Conservation (phyloP, 495 filamentous ascomycete species). For the Neurospora tetraspora region DNA sequence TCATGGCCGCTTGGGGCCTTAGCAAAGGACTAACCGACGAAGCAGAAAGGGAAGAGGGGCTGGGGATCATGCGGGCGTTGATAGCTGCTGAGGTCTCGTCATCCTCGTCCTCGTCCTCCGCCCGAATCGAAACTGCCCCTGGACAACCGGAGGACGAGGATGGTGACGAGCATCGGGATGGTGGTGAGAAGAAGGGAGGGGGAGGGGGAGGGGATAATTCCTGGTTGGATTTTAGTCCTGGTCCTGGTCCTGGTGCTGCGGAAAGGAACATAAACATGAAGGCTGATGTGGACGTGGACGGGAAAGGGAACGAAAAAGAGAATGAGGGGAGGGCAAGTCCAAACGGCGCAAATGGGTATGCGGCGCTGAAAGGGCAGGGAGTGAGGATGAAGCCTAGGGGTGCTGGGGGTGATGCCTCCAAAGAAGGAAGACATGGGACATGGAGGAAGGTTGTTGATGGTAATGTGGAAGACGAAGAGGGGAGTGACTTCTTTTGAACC, state of each 20-base stretch:
- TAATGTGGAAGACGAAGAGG: not conserved
- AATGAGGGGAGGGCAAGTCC: not conserved
- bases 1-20: constrained; percentile 33
- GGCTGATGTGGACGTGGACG: not conserved
- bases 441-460: too few relatives aligned
- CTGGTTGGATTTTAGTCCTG: not conserved
- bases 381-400: not conserved
- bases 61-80: constrained; percentile 26
- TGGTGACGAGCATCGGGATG: not conserved
- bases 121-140: not conserved
- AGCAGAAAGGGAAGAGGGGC: constrained; percentile 24
- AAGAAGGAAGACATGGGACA: not conserved
- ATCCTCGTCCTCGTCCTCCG: not conserved
- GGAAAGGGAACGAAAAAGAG: not conserved
- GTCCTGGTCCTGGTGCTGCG: not conserved
- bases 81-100: constrained; percentile 20
- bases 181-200: not conserved
- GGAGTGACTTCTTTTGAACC: not conserved
- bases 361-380: not conserved
- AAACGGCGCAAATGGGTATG: not conserved
- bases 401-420: not conserved
- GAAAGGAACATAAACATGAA: not conserved
- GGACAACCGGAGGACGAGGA: not conserved
- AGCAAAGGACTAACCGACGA: not conserved
- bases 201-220: not conserved